A percentile compares a stretch with the other conserved stretches of the same genome.
Evolutionary conservation across 1,284 basidiomycete genomes (phyloP).

Genomic region (Leccinum insigne): DNA sequence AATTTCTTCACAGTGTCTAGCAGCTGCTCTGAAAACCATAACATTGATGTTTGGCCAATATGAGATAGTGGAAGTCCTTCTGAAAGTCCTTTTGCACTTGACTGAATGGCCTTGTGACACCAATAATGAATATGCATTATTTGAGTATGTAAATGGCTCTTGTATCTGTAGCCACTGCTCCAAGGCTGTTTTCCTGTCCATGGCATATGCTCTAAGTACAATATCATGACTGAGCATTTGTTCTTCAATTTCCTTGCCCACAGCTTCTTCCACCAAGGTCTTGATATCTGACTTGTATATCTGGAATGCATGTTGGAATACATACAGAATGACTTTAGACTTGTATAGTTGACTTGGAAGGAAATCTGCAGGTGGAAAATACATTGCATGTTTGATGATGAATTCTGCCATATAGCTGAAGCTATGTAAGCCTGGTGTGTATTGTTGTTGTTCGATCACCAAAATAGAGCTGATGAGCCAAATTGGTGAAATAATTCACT

Average conservation of each 20-base stretch:
- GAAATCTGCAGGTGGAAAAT: neutral
- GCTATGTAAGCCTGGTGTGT: too few relatives aligned
- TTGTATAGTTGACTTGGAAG: neutral
- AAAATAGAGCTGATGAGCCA: too few relatives aligned
- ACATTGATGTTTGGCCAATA: neutral
- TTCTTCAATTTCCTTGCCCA: neutral
- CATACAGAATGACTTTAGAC: neutral
- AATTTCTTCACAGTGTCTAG: neutral
- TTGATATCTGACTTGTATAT: neutral
- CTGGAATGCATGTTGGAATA: neutral
- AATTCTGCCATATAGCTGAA: neutral
- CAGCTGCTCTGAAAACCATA: neutral
- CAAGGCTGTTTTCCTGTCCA: neutral
- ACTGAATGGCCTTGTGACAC: neutral
- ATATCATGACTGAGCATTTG: neutral
- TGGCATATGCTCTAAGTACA: neutral
- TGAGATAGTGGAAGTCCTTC: neutral
- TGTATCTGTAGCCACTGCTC: neutral
- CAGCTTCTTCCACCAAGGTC: neutral
- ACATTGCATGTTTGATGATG: neutral
- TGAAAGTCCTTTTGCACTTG: neutral
- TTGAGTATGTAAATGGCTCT: neutral
- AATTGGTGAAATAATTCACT: too few relatives aligned
- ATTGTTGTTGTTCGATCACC: too few relatives aligned
- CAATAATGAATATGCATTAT: neutral